These are phyloP conservation scores for Thelonectria olida DNA, from an alignment of 2,329 filamentous ascomycete species.

Conservation along the genomic window DNA sequence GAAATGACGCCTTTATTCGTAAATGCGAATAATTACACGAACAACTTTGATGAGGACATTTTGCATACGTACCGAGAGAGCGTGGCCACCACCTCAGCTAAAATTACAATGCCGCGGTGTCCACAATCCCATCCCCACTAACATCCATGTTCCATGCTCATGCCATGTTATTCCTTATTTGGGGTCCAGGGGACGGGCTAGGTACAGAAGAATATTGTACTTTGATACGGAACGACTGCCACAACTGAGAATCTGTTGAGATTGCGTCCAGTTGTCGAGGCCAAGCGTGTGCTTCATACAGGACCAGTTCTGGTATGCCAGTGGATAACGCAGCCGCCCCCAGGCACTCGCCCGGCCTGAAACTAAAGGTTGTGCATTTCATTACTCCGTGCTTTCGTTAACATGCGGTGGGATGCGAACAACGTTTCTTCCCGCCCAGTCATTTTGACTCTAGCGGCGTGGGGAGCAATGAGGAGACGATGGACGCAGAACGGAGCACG, in stretches of 20 bases:
- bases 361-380: neutral
- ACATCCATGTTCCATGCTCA: constrained; percentile 11
- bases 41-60: neutral
- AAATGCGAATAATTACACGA: too few relatives aligned
- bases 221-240: neutral
- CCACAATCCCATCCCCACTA: neutral
- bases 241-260: too few relatives aligned
- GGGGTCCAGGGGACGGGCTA: constrained; percentile 1
- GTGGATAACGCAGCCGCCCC: too few relatives aligned
- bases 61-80: neutral
- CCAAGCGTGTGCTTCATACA: neutral
- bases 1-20: constrained; percentile 4
- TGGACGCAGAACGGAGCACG: neutral
- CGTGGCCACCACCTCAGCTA: neutral
- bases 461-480: neutral
- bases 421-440: neutral
- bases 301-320: neutral
- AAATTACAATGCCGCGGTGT: neutral
- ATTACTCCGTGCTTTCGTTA: neutral
- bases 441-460: neutral
- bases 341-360: neutral
- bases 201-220: constrained; percentile 6
- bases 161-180: constrained; percentile 12
- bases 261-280: neutral
- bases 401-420: neutral